Conservation (phyloP, 1,139 yeast species). For the Schizosaccharomyces versatilis region DNA sequence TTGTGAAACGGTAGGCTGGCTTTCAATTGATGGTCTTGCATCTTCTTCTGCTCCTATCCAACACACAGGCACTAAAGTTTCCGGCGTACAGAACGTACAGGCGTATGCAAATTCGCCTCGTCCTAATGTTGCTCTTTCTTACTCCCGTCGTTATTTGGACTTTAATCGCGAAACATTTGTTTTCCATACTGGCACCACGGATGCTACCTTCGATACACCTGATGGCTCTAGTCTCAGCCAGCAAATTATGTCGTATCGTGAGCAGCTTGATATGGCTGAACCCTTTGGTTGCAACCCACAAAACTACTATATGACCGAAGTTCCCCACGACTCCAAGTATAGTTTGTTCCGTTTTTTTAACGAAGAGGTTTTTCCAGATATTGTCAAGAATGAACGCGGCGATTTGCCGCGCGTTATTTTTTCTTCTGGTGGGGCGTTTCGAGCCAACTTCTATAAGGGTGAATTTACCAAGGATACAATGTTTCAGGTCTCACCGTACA, state of each 20-base stretch:
- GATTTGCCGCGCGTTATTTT: conserved; percentile 34
- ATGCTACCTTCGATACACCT: neutral
- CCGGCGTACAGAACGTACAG: conserved; percentile 16
- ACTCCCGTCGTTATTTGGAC: conserved; percentile 27
- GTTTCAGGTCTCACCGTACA: conserved; percentile 26
- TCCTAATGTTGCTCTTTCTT: conserved; percentile 9
- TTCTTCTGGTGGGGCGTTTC: conserved; percentile 69
- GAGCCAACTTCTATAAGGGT: conserved; percentile 76
- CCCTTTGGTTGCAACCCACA: neutral
- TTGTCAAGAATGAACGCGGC: conserved; percentile 20
- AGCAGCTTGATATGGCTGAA: neutral
- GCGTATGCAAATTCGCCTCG: conserved; percentile 17
- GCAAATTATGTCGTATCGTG: neutral
- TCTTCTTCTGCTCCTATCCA: neutral
- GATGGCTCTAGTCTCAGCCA: neutral
- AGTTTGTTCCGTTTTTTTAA: neutral
- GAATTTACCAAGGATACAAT: conserved; percentile 62
- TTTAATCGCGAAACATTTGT: conserved; percentile 50
- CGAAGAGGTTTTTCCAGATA: conserved; percentile 30
- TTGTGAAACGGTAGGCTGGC: conserved; percentile 79
- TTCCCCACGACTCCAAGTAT: neutral
- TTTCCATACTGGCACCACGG: conserved; percentile 27
- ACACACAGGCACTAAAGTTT: too few relatives aligned
- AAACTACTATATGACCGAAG: neutral
- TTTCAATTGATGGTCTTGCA: conserved; percentile 23